Evolutionary conservation across 495 filamentous ascomycete species (phyloP).

Genomic region (Tuber microsphaerosporum): DNA sequence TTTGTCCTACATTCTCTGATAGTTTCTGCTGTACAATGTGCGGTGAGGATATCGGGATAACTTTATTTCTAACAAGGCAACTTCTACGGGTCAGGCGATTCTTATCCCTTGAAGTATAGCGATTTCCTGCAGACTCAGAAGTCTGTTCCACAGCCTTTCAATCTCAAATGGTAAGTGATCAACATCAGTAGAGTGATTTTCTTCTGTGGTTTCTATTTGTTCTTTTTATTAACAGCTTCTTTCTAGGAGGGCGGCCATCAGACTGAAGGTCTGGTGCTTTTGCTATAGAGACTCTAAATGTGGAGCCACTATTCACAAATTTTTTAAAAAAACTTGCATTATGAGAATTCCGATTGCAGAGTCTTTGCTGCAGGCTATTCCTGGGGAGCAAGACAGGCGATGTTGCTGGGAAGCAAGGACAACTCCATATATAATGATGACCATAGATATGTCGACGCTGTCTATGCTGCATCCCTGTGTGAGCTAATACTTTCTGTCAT

Average conservation of each 20-base stretch:
- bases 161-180: slow-evolving; percentile 10
- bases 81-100: slow-evolving; percentile 36
- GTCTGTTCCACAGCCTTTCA: slow-evolving; percentile 6
- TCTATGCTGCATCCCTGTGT: slow-evolving; percentile 34
- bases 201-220: slow-evolving; percentile 19
- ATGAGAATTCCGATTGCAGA: slow-evolving; percentile 38
- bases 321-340: slow-evolving; percentile 48
- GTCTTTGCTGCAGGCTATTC: slow-evolving; percentile 54
- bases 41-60: background rate
- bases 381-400: slow-evolving; percentile 54
- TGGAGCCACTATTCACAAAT: slow-evolving; percentile 47
- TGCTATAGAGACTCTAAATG: slow-evolving; percentile 40
- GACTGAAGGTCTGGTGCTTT: slow-evolving; percentile 40
- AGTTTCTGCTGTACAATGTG: background rate
- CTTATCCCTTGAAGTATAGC: slow-evolving; percentile 36
- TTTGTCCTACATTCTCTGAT: slow-evolving; percentile 28
- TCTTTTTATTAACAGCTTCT: slow-evolving; percentile 31
- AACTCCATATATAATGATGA: slow-evolving; percentile 16
- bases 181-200: slow-evolving; percentile 27
- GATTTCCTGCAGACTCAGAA: slow-evolving; percentile 19
- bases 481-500: slow-evolving; percentile 1
- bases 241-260: slow-evolving; percentile 23
- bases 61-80: slow-evolving; percentile 8
- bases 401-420: slow-evolving; percentile 44
- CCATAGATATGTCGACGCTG: slow-evolving; percentile 24